Conservation (phyloP, 805 yeast species). For the Saturnispora sanitii region DNA sequence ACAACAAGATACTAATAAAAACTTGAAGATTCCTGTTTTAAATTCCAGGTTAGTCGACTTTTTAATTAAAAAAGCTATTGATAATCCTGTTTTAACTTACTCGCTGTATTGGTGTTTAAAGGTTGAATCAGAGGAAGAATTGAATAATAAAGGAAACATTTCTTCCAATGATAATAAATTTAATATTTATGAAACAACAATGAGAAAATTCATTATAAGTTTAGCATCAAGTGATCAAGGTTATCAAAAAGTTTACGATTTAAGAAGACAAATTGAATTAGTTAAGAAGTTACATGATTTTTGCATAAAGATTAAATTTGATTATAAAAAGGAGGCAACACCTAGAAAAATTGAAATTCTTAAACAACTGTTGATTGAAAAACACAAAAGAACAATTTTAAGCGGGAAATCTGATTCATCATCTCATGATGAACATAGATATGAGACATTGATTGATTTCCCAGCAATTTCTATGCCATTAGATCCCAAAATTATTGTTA, state of each 20-base stretch:
- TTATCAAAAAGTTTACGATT: conserved; percentile 21
- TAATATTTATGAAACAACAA: conserved; percentile 20
- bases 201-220: conserved; percentile 22
- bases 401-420: conserved; percentile 12
- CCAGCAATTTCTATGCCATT: conserved; percentile 64
- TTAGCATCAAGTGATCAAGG: conserved; percentile 22
- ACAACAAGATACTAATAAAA: conserved; percentile 4
- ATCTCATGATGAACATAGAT: conserved; percentile 9
- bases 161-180: background rate
- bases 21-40: conserved; percentile 5
- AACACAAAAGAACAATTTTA: conserved; percentile 30
- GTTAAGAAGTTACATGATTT: conserved; percentile 55
- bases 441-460: conserved; percentile 28
- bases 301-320: conserved; percentile 51
- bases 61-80: conserved; percentile 59
- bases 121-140: conserved; percentile 72
- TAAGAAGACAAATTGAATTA: conserved; percentile 51
- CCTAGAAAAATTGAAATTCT: conserved; percentile 64
- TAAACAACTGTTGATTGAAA: conserved; percentile 45
- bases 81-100: conserved; percentile 61
- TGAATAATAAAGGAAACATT: background rate
- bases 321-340: conserved; percentile 60
- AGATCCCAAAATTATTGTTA: conserved; percentile 66
- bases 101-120: conserved; percentile 86
- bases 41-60: conserved; percentile 60